Evolutionary conservation across 768 basidiomycete genomes (phyloP), one percentile per base, ranked within the genome.

Genomic region (Clavulina sp.): DNA sequence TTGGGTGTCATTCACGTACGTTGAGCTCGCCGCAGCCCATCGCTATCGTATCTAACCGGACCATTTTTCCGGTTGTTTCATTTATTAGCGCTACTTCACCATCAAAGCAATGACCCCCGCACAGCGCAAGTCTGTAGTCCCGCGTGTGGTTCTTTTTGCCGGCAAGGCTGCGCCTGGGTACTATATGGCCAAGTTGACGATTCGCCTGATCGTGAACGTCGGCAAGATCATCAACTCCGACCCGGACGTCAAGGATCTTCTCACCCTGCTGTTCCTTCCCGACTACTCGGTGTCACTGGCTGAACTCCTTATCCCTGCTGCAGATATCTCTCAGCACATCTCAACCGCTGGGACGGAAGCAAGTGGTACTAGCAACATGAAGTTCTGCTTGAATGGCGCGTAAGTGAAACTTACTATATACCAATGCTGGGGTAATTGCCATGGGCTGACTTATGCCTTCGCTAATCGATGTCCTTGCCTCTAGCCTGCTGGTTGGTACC

Each of bases 101-200:
- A 64, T 95, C 65, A 96, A 96, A 69, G 71, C 64, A 30, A 77
- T 93, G 78, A 70, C 72, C 2, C 74, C 84, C 0, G 80, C 66
- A 28, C 79, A 95, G 63, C 76, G 84, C 60, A 82, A 83, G 70
- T 84, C 84, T 63, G 75, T 82, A 57, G 78, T 75, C 58, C 83
- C 78, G n/a, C 76, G 79, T 49, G 89, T 88, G 19, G 82, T 88
- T n/a, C 84, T 99, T 72, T 97, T 99, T 57, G 93, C 88, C 30
- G 93, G 95, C 56, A 96, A 96, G 64, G 91, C 93, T 50, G 93
- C 93, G 0, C 93, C 93, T 34, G 92, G 80, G 53, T 88, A 81
- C 83, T 49, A 49, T 33, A 18, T 18, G 7, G 48, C 48, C 7
- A 49, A 49, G 24, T 30, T 49, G 76, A 85, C 85, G 6, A 96